phyloP scores from a whole-genome alignment of 768 basidiomycete genomes.

The Lactarius hengduanensis region DNA sequence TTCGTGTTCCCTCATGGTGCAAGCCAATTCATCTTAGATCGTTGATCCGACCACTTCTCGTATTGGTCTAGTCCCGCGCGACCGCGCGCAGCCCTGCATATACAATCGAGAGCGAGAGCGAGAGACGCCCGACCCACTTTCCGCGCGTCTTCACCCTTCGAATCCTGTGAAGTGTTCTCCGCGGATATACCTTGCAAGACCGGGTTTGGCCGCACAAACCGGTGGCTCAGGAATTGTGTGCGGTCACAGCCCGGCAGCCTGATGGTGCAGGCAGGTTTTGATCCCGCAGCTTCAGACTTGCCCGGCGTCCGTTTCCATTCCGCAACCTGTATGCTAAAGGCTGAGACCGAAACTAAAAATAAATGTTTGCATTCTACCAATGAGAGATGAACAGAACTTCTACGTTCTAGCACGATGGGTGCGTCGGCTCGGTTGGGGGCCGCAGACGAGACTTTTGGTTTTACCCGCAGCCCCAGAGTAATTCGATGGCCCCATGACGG shows the following conservation, averaged over 20 bases:
- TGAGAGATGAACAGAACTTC: background rate
- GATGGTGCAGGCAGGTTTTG: slow-evolving; percentile 4
- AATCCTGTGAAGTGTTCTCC: background rate
- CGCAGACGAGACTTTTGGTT: background rate
- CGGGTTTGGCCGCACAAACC: background rate
- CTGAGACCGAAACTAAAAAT: background rate
- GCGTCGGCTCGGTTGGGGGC: background rate
- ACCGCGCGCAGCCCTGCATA: background rate
- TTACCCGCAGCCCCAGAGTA: background rate
- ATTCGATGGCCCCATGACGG: slow-evolving; percentile 2
- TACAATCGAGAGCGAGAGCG: background rate
- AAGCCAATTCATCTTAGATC: slow-evolving; percentile 7
- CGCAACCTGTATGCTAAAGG: background rate
- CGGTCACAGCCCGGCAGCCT: slow-evolving; percentile 13
- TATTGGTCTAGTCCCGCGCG: slow-evolving; percentile 1
- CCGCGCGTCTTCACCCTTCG: background rate
- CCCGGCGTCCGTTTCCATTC: background rate
- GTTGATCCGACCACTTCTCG: slow-evolving; percentile 7
- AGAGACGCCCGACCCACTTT: background rate
- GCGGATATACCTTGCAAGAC: slow-evolving; percentile 5
- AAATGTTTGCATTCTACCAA: background rate
- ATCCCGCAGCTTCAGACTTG: slow-evolving; percentile 13
- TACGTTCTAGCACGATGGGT: background rate
- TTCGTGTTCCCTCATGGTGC: background rate
- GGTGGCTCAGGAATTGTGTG: background rate